Evolutionary conservation across 495 filamentous ascomycete genomes (phyloP), one percentile per base, ranked within the genome.

Genomic region (Penicillium fimorum): DNA sequence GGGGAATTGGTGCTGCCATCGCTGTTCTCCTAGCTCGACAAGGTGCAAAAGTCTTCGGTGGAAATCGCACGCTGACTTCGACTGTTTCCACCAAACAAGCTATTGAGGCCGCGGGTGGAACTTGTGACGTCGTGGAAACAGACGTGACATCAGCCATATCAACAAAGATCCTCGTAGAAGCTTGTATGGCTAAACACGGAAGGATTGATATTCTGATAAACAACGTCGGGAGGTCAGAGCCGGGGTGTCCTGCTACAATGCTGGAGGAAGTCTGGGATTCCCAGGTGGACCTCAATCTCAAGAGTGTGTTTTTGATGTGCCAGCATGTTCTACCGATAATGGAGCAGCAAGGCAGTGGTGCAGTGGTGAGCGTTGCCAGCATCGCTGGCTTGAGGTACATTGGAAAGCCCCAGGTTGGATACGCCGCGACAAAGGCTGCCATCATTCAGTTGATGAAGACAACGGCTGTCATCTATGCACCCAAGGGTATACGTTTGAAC

Each of bases 181-280:
- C 62, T 1, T 81, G 78, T 56, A 67, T 82, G 57, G 59, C 48
- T 7, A 76, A 71, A 35, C 66, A 82, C 51, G 78, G 77, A 29
- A 68, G 80, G 1, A 80, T 84, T 17, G 81, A 84, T 55, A 80
- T 84, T 37, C 70, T 84, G 5, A 66, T 83, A 12, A 83, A 82
- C 58, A 83, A 82, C 54, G 80, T 83, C 0, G 82, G 80, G 6
- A 56, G 63, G 18, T 74, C 66, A 17, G 73, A 82, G 58, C 75
- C 79, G 0, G 81, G 80, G 0, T 73, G 74, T 47, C 79, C 81
- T 2, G 79, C 74, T 8, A 66, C 68, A 15, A 76, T 82, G 72
- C 17, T 29, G 0, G 79, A 81, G 53, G 70, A 77, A 11, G 58
- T 72, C 0, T 83, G 78, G 79, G 73, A 82, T 59, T 41, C 52